Conservation (phyloP, 495 filamentous ascomycete species). For the Cercophora samala region DNA sequence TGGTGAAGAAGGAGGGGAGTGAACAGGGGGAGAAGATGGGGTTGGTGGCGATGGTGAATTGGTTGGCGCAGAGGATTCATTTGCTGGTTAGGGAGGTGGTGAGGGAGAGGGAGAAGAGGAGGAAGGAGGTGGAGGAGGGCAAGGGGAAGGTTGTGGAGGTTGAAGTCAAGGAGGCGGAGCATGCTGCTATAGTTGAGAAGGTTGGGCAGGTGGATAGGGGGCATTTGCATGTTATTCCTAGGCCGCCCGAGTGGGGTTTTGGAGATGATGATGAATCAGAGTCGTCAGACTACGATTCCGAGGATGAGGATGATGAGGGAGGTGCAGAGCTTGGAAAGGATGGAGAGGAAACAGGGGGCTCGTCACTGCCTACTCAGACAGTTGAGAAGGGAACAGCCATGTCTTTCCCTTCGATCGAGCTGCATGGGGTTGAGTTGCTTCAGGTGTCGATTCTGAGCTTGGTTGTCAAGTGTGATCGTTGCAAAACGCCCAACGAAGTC, state of each 20-base stretch:
- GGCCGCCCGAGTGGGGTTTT: slow-evolving; percentile 76
- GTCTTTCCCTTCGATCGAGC: slow-evolving; percentile 77
- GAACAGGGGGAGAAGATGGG: slow-evolving; percentile 52
- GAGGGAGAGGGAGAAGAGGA: slow-evolving; percentile 27
- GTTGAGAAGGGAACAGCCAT: slow-evolving; percentile 67
- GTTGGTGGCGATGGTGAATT: slow-evolving; percentile 74
- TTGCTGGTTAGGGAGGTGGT: slow-evolving; percentile 64
- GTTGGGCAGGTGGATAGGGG: slow-evolving; percentile 38
- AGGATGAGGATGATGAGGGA: slow-evolving; percentile 49
- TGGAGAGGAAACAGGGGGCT: slow-evolving; percentile 37
- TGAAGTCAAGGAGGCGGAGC: slow-evolving; percentile 31
- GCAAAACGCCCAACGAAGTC: slow-evolving; percentile 73
- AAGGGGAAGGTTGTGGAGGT: slow-evolving; percentile 1
- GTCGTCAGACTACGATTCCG: slow-evolving; percentile 28
- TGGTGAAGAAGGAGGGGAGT: not conserved
- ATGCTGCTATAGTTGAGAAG: slow-evolving; percentile 30
- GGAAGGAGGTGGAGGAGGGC: slow-evolving; percentile 38
- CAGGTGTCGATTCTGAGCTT: slow-evolving; percentile 67
- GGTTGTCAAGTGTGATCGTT: slow-evolving; percentile 78
- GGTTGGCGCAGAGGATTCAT: slow-evolving; percentile 70
- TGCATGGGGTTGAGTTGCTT: slow-evolving; percentile 78
- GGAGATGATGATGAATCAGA: slow-evolving; percentile 37
- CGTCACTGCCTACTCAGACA: slow-evolving; percentile 30
- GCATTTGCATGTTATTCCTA: slow-evolving; percentile 73
- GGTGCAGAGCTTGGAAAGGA: slow-evolving; percentile 41